Evolutionary conservation across 106 monocot species (phyloP).

Genomic region (Posidonia australis): DNA sequence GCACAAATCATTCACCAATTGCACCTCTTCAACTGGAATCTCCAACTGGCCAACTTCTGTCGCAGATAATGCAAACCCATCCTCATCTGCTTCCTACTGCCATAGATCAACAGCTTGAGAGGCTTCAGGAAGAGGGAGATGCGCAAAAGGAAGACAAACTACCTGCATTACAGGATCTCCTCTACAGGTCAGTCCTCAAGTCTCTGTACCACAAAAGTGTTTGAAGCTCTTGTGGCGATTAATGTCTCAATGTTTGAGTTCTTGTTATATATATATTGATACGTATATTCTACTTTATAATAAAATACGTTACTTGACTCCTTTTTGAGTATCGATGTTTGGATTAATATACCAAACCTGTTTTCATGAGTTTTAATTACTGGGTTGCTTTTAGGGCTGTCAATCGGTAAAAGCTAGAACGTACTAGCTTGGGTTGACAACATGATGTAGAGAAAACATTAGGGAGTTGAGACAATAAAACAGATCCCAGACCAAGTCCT

Average conservation of each 20-base stretch:
- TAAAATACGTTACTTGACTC: too few species aligned
- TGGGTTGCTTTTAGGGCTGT: background rate
- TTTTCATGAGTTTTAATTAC: background rate
- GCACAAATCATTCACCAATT: background rate
- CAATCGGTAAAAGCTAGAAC: background rate
- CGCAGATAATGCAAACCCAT: conserved; percentile 60
- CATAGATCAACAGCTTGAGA: conserved; percentile 64
- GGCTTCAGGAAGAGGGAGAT: conserved; percentile 30
- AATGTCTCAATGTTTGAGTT: background rate
- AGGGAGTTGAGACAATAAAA: too few species aligned
- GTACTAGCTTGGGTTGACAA: too few species aligned
- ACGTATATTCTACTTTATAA: too few species aligned
- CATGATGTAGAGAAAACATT: too few species aligned
- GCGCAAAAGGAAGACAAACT: background rate
- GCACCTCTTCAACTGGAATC: conserved; percentile 33
- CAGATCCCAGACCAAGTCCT: too few species aligned
- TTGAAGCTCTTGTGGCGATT: background rate
- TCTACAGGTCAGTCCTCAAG: conserved; percentile 8
- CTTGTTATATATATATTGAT: too few species aligned
- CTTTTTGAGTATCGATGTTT: background rate
- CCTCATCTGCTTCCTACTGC: conserved; percentile 57
- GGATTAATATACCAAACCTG: background rate
- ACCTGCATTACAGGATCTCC: background rate
- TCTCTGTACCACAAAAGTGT: background rate
- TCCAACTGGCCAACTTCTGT: conserved; percentile 59